Evolutionary conservation across 495 filamentous ascomycete genomes (phyloP).

Genomic region (Sordaria brevicollis): DNA sequence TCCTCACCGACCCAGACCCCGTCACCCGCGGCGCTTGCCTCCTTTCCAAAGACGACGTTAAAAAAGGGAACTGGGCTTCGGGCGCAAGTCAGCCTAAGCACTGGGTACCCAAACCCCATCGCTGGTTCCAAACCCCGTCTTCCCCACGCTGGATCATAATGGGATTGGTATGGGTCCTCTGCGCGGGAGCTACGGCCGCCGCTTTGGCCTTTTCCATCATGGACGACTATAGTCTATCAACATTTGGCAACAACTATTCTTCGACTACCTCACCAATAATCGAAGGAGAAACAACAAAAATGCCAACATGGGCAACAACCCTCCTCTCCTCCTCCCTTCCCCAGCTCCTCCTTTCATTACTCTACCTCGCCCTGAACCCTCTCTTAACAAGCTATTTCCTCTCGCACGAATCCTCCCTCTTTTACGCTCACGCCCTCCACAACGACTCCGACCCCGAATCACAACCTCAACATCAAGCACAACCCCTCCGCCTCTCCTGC

Average conservation of each 20-base stretch:
- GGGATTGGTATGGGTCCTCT: constrained; percentile 17
- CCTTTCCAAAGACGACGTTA: constrained; percentile 30
- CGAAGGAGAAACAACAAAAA: neutral
- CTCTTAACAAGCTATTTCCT: constrained; percentile 30
- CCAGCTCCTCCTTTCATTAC: constrained; percentile 28
- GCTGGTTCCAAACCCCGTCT: constrained; percentile 31
- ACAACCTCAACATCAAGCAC: neutral
- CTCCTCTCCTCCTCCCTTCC: constrained; percentile 25
- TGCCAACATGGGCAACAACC: constrained; percentile 5
- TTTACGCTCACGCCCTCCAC: constrained; percentile 1
- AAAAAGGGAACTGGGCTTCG: constrained; percentile 26
- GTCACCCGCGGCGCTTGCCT: constrained; percentile 26
- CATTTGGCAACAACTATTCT: constrained; percentile 17
- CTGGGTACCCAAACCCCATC: constrained; percentile 28
- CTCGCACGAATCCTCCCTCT: constrained; percentile 33
- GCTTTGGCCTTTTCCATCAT: constrained; percentile 18
- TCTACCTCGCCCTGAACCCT: constrained; percentile 32
- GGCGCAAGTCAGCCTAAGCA: constrained; percentile 19
- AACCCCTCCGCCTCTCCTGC: constrained; percentile 27
- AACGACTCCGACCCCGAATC: constrained; percentile 5
- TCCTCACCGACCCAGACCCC: constrained; percentile 29
- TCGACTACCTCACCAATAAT: no score
- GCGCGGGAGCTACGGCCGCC: constrained; percentile 18
- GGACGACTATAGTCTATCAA: constrained; percentile 14
- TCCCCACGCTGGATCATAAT: constrained; percentile 24